Evolutionary conservation across 495 filamentous ascomycete species (phyloP).

Genomic region (Pyronema domesticum): DNA sequence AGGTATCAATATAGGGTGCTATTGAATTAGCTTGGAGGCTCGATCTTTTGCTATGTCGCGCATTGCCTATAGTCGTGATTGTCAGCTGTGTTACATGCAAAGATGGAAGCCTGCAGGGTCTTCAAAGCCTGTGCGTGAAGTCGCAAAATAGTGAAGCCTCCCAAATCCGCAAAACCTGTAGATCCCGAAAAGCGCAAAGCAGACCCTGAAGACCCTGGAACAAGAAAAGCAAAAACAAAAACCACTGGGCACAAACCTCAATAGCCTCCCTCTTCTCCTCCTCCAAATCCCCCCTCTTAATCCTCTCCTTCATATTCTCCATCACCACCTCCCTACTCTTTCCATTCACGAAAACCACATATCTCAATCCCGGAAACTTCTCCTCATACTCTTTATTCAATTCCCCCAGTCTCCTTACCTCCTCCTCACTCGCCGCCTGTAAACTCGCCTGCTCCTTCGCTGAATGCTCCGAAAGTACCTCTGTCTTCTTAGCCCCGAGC

Average conservation of each 20-base stretch:
- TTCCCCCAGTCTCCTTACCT: conserved; percentile 38
- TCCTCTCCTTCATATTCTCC: conserved; percentile 66
- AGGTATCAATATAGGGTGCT: too few species aligned
- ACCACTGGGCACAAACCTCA: conserved; percentile 26
- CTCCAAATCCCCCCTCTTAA: conserved; percentile 46
- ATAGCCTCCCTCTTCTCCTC: conserved; percentile 59
- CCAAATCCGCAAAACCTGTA: background rate
- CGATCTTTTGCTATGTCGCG: conserved; percentile 44
- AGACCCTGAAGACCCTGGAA: background rate
- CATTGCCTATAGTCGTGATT: conserved; percentile 37
- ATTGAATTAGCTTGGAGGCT: conserved; percentile 13
- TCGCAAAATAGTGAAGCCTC: too few species aligned
- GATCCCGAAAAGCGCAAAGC: background rate
- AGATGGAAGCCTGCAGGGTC: too few species aligned
- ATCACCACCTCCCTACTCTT: conserved; percentile 54
- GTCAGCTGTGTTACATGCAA: too few species aligned
- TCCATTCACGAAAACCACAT: conserved; percentile 89
- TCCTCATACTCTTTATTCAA: conserved; percentile 73
- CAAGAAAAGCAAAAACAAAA: background rate
- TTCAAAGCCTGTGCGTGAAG: too few species aligned
- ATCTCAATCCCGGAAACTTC: conserved; percentile 60
- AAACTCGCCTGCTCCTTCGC: conserved; percentile 64
- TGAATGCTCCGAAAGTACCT: conserved; percentile 55
- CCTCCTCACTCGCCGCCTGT: conserved; percentile 32
- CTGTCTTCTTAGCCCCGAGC: conserved; percentile 51